Evolutionary conservation across 768 basidiomycete species (phyloP).

Genomic region (Mycena indigotica): DNA sequence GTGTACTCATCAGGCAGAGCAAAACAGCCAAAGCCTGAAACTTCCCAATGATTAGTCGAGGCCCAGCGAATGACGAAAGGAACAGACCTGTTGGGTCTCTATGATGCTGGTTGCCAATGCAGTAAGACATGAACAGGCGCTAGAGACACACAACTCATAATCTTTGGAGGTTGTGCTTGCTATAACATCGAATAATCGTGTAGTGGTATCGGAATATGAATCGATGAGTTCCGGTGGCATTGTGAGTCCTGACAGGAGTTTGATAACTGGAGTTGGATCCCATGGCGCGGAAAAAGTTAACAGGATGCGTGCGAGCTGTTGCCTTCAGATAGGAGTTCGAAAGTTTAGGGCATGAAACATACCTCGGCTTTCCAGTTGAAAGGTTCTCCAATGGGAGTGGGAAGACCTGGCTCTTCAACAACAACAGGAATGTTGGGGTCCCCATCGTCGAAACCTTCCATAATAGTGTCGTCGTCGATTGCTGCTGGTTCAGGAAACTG

Average conservation of each 20-base stretch:
- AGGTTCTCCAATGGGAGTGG: conserved; percentile 33
- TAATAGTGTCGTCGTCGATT: conserved; percentile 23
- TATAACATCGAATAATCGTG: conserved; percentile 48
- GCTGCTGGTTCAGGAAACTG: conserved; percentile 19
- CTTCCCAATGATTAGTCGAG: conserved; percentile 35
- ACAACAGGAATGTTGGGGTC: neutral
- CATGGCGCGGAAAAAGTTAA: conserved; percentile 53
- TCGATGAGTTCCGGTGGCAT: conserved; percentile 28
- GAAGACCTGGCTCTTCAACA: conserved; percentile 28
- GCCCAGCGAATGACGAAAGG: neutral
- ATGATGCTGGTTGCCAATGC: conserved; percentile 43
- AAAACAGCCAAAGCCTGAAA: conserved; percentile 48
- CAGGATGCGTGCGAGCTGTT: conserved; percentile 62
- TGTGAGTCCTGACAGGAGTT: conserved; percentile 48
- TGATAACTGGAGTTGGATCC: conserved; percentile 49
- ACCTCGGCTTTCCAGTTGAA: conserved; percentile 63
- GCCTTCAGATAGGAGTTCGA: conserved; percentile 4
- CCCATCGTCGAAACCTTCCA: conserved; percentile 5
- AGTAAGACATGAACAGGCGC: conserved; percentile 40
- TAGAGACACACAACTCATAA: conserved; percentile 32
- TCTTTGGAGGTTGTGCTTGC: conserved; percentile 39
- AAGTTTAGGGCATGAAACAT: conserved; percentile 17
- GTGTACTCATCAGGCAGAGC: conserved; percentile 51
- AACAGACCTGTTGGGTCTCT: conserved; percentile 43
- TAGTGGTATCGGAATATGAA: conserved; percentile 45